Conservation (phyloP, 371 early-diverging fungal species). For the Syncephalastrum contaminatum region DNA sequence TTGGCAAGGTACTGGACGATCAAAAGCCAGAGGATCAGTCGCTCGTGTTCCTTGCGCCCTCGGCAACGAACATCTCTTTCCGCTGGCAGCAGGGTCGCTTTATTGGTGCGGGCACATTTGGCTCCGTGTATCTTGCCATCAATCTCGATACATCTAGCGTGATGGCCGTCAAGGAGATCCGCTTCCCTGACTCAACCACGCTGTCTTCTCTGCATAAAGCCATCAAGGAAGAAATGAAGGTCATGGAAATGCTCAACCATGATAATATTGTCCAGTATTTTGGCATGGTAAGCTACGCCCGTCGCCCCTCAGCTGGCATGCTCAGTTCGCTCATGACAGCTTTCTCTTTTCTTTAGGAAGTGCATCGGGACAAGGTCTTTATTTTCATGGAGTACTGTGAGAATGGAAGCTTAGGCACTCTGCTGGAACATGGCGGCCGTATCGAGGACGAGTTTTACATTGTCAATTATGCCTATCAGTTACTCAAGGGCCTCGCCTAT, state of each 20-base stretch:
- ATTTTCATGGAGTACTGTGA: constrained; percentile 96
- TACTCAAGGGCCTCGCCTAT: constrained; percentile 85
- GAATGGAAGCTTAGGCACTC: constrained; percentile 75
- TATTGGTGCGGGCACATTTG: constrained; percentile 86
- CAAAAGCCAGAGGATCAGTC: constrained; percentile 76
- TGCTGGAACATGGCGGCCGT: constrained; percentile 79
- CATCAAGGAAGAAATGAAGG: constrained; percentile 88
- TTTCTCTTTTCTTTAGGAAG: constrained; percentile 53
- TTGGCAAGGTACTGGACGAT: constrained; percentile 79
- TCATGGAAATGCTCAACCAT: constrained; percentile 86
- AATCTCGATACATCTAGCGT: constrained; percentile 83
- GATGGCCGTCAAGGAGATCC: constrained; percentile 93
- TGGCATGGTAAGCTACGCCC: constrained; percentile 51
- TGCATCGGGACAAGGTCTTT: constrained; percentile 86
- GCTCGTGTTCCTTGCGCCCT: constrained; percentile 71
- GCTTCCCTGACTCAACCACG: constrained; percentile 75
- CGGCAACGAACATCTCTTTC: constrained; percentile 71
- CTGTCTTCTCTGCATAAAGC: constrained; percentile 67
- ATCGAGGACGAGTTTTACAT: constrained; percentile 74
- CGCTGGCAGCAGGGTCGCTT: constrained; percentile 88
- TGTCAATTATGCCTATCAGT: constrained; percentile 81
- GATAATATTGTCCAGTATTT: constrained; percentile 88
- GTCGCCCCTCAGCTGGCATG: too few species aligned
- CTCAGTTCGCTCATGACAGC: too few species aligned
- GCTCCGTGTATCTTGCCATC: constrained; percentile 81